Conservation (phyloP, 139 green algal genomes). For the Bryopsis sp. region DNA sequence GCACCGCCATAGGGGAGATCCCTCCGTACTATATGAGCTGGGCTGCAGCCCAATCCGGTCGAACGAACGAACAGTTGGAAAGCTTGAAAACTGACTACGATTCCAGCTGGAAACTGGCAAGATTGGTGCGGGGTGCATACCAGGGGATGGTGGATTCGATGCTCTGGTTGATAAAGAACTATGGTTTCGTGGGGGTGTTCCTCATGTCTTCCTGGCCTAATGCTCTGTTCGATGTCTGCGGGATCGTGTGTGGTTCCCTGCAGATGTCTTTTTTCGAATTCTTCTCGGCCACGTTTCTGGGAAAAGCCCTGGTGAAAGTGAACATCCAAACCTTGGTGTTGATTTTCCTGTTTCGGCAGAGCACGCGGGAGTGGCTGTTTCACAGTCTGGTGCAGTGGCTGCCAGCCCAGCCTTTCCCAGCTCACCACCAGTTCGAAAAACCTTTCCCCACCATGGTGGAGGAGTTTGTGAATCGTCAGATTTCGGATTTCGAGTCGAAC, state of each 20-base stretch:
- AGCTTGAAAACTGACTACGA: constrained; percentile 26
- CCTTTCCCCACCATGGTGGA: constrained; percentile 34
- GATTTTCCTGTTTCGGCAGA: constrained; percentile 57
- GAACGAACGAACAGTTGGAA: constrained; percentile 31
- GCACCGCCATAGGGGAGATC: constrained; percentile 85
- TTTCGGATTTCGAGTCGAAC: constrained; percentile 52
- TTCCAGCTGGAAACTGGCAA: no score
- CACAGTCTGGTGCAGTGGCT: constrained; percentile 29
- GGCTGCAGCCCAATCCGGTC: constrained; percentile 57
- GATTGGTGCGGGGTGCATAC: not conserved
- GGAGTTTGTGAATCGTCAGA: constrained; percentile 44
- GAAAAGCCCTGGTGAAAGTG: constrained; percentile 80
- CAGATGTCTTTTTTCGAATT: constrained; percentile 89
- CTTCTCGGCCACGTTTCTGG: constrained; percentile 72
- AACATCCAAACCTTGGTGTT: constrained; percentile 36
- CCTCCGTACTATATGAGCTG: constrained; percentile 81
- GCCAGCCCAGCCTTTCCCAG: constrained; percentile 35
- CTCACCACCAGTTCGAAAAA: constrained; percentile 21
- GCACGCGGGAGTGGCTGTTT: constrained; percentile 38
- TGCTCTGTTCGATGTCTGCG: constrained; percentile 85
- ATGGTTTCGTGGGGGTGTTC: constrained; percentile 82
- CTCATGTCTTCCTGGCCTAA: constrained; percentile 83
- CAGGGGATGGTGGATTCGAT: constrained; percentile 50
- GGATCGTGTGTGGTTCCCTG: constrained; percentile 84
- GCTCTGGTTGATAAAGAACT: constrained; percentile 62